phyloP scores from a whole-genome alignment of 2,329 filamentous ascomycete genomes.

The Colletotrichum neosansevieriae region DNA sequence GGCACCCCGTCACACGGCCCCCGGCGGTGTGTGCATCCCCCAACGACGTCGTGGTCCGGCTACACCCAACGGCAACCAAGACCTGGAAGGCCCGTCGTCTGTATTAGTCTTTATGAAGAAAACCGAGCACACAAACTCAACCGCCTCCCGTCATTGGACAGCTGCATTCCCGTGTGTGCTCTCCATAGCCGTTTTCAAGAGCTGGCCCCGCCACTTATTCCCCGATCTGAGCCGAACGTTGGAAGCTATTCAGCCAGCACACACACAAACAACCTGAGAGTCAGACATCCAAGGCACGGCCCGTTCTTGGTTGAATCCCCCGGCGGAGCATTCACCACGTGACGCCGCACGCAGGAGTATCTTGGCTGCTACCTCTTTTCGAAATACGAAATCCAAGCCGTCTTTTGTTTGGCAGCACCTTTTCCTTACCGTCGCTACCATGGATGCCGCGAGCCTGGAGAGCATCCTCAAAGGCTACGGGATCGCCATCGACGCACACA shows the following conservation, averaged over 20 bases:
- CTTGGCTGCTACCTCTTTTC: background rate
- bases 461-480: constrained; percentile 48
- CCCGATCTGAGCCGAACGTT: background rate
- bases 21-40: constrained; percentile 26
- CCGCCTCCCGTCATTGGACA: constrained; percentile 26
- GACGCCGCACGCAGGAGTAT: background rate
- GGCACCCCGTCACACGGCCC: constrained; percentile 17
- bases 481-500: constrained; percentile 50
- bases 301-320: constrained; percentile 21
- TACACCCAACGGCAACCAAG: constrained; percentile 13
- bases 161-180: constrained; percentile 29
- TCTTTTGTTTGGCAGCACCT: constrained; percentile 2
- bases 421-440: background rate
- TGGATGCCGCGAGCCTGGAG: constrained; percentile 35
- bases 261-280: background rate
- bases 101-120: background rate
- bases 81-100: constrained; percentile 1
- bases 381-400: constrained; percentile 9
- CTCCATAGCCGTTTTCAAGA: constrained; percentile 14
- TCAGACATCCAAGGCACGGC: constrained; percentile 26
- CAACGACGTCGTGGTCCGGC: constrained; percentile 17
- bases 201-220: too few species aligned
- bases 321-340: constrained; percentile 28
- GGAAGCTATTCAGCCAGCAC: background rate
- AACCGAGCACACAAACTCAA: constrained; percentile 2